phyloP scores from a whole-genome alignment of 441 rosid genomes.

The Francoa sonchifolia region DNA sequence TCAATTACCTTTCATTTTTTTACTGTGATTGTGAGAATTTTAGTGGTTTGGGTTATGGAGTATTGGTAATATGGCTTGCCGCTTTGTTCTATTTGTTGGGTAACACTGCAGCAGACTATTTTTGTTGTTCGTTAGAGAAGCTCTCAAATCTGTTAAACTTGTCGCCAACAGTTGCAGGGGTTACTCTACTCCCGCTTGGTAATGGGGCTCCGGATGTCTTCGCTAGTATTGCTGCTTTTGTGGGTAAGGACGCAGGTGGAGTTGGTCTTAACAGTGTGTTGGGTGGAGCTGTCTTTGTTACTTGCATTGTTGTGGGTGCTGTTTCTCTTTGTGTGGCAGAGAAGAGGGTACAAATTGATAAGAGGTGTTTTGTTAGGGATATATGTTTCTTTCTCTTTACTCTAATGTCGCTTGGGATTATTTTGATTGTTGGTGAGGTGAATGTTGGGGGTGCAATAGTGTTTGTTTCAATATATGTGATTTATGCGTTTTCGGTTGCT shows the following conservation, averaged over 20 bases:
- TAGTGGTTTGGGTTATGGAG: slow-evolving; percentile 9
- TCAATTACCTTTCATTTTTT: slow-evolving; percentile 16
- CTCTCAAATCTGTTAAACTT: slow-evolving; percentile 14
- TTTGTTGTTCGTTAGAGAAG: slow-evolving; percentile 19
- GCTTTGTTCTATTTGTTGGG: slow-evolving; percentile 19
- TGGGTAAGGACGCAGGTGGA: slow-evolving; percentile 15
- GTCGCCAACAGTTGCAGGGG: slow-evolving; percentile 17
- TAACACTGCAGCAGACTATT: slow-evolving; percentile 19
- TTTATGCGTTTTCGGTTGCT: slow-evolving; percentile 23
- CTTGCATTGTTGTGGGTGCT: slow-evolving; percentile 21
- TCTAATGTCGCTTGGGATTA: slow-evolving; percentile 15
- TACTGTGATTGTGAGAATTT: slow-evolving; percentile 15
- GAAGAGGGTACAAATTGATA: slow-evolving; percentile 24
- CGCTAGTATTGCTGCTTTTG: slow-evolving; percentile 19
- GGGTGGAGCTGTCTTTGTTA: slow-evolving; percentile 21
- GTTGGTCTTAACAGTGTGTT: slow-evolving; percentile 19
- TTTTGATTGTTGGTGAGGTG: slow-evolving; percentile 23
- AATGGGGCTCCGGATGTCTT: slow-evolving; percentile 23
- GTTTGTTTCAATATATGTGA: slow-evolving; percentile 17
- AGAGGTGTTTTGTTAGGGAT: slow-evolving; percentile 27
- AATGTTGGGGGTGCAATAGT: slow-evolving; percentile 16
- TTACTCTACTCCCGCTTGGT: slow-evolving; percentile 17
- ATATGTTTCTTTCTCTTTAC: slow-evolving; percentile 22
- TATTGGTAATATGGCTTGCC: slow-evolving; percentile 14
- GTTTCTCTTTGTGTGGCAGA: slow-evolving; percentile 20